Evolutionary conservation across 352 stramenopile genomes (phyloP).

Genomic region (Phytophthora europaea): DNA sequence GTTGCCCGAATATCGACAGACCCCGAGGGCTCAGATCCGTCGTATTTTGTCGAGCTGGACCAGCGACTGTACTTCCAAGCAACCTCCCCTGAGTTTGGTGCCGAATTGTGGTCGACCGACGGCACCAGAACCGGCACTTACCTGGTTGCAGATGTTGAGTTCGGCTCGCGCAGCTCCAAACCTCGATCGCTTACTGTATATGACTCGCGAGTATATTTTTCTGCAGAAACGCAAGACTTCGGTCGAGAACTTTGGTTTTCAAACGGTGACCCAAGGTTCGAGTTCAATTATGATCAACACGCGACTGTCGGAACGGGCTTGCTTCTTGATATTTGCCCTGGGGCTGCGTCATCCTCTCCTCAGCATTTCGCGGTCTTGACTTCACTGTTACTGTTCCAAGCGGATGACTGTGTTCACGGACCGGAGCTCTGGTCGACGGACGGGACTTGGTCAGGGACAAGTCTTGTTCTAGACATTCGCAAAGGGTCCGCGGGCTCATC

Average conservation of each 20-base stretch:
- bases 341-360: conserved; percentile 60
- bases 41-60: conserved; percentile 51
- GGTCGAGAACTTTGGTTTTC: conserved; percentile 76
- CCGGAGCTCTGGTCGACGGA: conserved; percentile 86
- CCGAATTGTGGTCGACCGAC: conserved; percentile 84
- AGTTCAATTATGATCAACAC: conserved; percentile 46
- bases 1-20: conserved; percentile 57
- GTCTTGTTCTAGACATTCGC: conserved; percentile 72
- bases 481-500: conserved; percentile 48
- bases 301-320: conserved; percentile 46
- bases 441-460: conserved; percentile 57
- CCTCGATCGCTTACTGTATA: conserved; percentile 53
- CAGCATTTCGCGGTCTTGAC: conserved; percentile 51
- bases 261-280: conserved; percentile 44
- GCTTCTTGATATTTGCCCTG: conserved; percentile 69
- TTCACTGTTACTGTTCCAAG: conserved; percentile 78
- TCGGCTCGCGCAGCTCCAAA: conserved; percentile 47
- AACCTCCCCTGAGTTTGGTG: conserved; percentile 52
- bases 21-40: conserved; percentile 38
- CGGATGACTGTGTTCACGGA: conserved; percentile 85
- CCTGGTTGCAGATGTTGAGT: conserved; percentile 67
- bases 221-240: conserved; percentile 44
- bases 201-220: conserved; percentile 60
- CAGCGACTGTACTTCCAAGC: conserved; percentile 80
- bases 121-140: conserved; percentile 61